A percentile compares a stretch with the other conserved stretches of the same genome.
These are phyloP conservation scores for Ogataea trehaloabstinens DNA, from an alignment of 805 yeast species.

Conservation along the genomic window DNA sequence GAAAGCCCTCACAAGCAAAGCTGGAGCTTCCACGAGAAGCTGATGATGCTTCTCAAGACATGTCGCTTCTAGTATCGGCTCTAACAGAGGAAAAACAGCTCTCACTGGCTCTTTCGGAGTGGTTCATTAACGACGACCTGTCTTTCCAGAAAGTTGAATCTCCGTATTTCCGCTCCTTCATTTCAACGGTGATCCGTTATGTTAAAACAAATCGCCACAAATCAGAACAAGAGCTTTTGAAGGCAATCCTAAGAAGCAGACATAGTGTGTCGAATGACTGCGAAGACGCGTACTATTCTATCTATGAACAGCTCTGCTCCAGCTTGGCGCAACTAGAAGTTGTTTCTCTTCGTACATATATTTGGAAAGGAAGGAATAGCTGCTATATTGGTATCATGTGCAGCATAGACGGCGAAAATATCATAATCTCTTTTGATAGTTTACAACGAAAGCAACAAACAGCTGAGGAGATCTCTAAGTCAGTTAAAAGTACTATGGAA, in stretches of 20 bases:
- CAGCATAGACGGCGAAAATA: not conserved
- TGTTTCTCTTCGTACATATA: constrained; percentile 1
- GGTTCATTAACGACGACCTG: not conserved
- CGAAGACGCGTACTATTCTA: not conserved
- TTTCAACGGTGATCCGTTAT: too few species aligned
- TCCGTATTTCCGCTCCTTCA: too few species aligned
- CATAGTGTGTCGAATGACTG: not conserved
- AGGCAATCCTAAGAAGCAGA: not conserved
- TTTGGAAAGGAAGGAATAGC: constrained; percentile 1
- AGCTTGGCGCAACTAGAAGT: not conserved
- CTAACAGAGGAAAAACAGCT: not conserved
- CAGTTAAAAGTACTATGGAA: not conserved
- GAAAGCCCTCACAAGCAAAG: not conserved
- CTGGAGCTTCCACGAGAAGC: not conserved
- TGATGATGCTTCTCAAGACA: not conserved
- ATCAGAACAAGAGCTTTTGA: not conserved
- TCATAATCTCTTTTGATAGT: not conserved
- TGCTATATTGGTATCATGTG: constrained; percentile 1
- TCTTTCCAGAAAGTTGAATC: too few species aligned
- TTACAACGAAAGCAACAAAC: constrained; percentile 1
- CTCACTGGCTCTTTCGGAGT: not conserved
- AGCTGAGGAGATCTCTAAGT: constrained; percentile 1
- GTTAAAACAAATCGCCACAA: too few species aligned
- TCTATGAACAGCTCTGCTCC: not conserved
- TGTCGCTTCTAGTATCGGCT: not conserved